Base-by-base conservation (phyloP, 805 yeast genomes). In the Zygosaccharomyces bisporus region DNA sequence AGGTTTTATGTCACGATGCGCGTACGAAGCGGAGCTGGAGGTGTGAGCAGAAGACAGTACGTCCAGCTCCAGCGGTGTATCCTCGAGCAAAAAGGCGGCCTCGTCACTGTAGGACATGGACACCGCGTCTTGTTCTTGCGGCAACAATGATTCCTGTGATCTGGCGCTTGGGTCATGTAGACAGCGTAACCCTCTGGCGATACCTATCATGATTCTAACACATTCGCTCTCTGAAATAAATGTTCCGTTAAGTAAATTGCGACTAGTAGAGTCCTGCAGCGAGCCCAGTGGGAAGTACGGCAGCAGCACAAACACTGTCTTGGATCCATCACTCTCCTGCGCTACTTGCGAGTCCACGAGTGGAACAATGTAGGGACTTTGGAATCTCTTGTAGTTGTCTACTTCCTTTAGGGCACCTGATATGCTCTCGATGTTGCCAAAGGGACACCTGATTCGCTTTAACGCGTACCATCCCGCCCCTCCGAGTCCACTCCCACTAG, bases 1-100 rank as follows among this genome's bases (percentile, higher is more conserved):
- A 0, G 97, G 96, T 59, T 87, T 90, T 44, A 90, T 68, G 61
- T 90, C 96, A 45, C 89, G 68, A 62, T 90, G 97, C 0, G 95
- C 91, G 61, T 76, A 88, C 19, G 57, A 39, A 8, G 41, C 51
- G 14, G 45, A 41, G 10, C 16, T 46, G 19, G 20, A 17, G 6
- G 43, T 39, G 34, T 44, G 42, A 9, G 37, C 48, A 18, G 50
- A 46, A 9, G 47, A 46, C 16, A 46, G 23, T 5, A 44, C 29
- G 31, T 47, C 54, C 29, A 51, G 45, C 41, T 57, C 52, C 17
- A 58, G 41, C 12, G 51, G 49, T n/a, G 61, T 44, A 21, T 56
- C 57, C 19, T 43, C 52, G 6, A 44, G 29, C 6, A 34, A 42
- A 35, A 43, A 49, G 39, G 51, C 58, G 47, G 56, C 54, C 18